Evolutionary conservation across 2,329 filamentous ascomycete genomes (phyloP).

Genomic region (Fusarium burgessii): DNA sequence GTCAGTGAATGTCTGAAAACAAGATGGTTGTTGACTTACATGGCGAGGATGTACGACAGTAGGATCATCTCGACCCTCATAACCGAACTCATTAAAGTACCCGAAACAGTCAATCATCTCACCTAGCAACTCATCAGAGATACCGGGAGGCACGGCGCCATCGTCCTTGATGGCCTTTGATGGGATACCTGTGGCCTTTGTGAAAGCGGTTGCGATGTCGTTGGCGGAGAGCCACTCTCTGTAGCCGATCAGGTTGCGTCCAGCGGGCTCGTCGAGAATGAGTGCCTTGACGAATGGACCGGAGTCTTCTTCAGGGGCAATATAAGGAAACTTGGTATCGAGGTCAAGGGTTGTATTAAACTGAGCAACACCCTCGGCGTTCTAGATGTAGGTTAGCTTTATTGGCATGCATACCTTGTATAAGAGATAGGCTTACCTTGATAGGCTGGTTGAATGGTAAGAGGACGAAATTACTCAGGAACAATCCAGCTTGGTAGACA

Average conservation of each 20-base stretch:
- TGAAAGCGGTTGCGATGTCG: slow-evolving; percentile 36
- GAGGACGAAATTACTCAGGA: slow-evolving; percentile 31
- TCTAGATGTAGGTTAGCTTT: slow-evolving; percentile 10
- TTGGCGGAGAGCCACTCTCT: slow-evolving; percentile 38
- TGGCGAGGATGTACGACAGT: slow-evolving; percentile 22
- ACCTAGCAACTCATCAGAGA: not conserved
- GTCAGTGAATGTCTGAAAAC: not conserved
- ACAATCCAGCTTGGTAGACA: slow-evolving; percentile 29
- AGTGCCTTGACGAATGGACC: slow-evolving; percentile 43
- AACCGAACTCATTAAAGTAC: slow-evolving; percentile 33
- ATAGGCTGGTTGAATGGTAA: not conserved
- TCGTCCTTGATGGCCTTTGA: not conserved
- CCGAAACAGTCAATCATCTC: slow-evolving; percentile 25
- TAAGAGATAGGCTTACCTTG: slow-evolving; percentile 4
- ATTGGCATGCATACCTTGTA: fast-evolving
- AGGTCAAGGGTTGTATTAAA: slow-evolving; percentile 29
- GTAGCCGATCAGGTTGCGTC: slow-evolving; percentile 42
- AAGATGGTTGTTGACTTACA: not conserved
- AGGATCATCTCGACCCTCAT: slow-evolving; percentile 31
- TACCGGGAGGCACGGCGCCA: not conserved
- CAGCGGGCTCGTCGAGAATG: slow-evolving; percentile 25
- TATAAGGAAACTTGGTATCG: slow-evolving; percentile 38
- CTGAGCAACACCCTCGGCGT: slow-evolving; percentile 30
- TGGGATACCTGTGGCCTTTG: slow-evolving; percentile 25
- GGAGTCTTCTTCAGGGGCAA: slow-evolving; percentile 44